These are phyloP conservation scores for Epichloe hybrida DNA, from an alignment of 2,329 filamentous ascomycete species.

Conservation along the genomic window DNA sequence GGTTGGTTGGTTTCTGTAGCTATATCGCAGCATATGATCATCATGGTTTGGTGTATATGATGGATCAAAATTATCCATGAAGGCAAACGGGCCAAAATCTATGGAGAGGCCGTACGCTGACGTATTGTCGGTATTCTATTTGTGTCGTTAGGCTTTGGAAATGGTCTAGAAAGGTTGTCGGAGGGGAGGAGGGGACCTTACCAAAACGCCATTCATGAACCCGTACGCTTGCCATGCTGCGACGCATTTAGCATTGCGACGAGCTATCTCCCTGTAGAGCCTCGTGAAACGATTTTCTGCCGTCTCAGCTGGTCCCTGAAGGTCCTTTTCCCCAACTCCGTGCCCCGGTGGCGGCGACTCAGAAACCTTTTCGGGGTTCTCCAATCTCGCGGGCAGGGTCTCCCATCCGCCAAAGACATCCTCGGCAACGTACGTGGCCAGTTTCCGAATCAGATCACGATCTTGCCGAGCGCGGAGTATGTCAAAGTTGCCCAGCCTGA, in stretches of 20 bases:
- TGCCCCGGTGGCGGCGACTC: constrained; percentile 30
- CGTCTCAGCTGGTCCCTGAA: constrained; percentile 53
- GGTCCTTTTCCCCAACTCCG: constrained; percentile 39
- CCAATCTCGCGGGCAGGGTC: constrained; percentile 51
- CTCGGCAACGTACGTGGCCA: constrained; percentile 76
- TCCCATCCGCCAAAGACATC: constrained; percentile 84
- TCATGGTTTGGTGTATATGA: constrained; percentile 95
- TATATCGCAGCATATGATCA: constrained; percentile 74
- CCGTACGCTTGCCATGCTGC: constrained; percentile 95
- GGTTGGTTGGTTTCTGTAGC: constrained; percentile 85
- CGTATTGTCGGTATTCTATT: constrained; percentile 84
- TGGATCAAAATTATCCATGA: constrained; percentile 94
- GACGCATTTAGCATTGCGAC: constrained; percentile 75
- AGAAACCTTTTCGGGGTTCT: constrained; percentile 34
- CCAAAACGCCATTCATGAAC: constrained; percentile 95
- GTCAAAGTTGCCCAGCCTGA: constrained; percentile 92
- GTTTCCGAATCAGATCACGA: constrained; percentile 53
- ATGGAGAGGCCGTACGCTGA: constrained; percentile 79
- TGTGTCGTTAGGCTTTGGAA: constrained; percentile 10
- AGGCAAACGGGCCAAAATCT: constrained; percentile 94
- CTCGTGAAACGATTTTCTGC: constrained; percentile 79
- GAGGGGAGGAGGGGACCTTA: constrained; percentile 9
- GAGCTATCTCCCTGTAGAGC: constrained; percentile 75
- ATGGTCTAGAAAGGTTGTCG: neutral
- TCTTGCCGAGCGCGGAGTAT: constrained; percentile 75